Conservation (phyloP, 371 early-diverging fungal genomes). For the Umbelopsis sp. region DNA sequence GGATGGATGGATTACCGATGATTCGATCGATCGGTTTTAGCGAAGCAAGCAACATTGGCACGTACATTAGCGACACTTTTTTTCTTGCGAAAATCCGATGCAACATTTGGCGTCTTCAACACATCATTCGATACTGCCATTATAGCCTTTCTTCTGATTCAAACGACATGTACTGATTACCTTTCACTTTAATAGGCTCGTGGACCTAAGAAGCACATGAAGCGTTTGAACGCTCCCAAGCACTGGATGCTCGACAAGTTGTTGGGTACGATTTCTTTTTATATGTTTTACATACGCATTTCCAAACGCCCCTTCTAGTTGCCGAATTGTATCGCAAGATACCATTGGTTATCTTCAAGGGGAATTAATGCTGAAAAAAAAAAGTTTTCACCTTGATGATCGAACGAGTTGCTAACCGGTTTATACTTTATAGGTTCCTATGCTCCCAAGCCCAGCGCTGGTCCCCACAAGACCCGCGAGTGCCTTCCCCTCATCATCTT, state of each 20-base stretch:
- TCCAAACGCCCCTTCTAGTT: background rate
- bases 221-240: slow-evolving; percentile 98
- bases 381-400: background rate
- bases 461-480: slow-evolving; percentile 99
- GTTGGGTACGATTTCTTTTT: slow-evolving; percentile 43
- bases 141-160: background rate
- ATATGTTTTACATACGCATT: slow-evolving; percentile 31
- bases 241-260: slow-evolving; percentile 99
- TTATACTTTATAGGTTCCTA: slow-evolving; percentile 47
- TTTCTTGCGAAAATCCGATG: background rate
- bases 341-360: background rate
- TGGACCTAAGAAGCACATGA: slow-evolving; percentile 99
- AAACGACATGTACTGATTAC: slow-evolving; percentile 1
- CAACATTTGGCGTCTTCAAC: background rate
- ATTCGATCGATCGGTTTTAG: background rate
- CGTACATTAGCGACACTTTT: no score
- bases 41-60: background rate
- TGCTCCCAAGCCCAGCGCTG: slow-evolving; percentile 98
- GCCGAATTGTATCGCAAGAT: background rate
- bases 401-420: slow-evolving; percentile 5
- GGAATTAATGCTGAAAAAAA: background rate
- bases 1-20: slow-evolving; percentile 20
- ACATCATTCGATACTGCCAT: background rate
- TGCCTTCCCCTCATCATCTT: slow-evolving; percentile 99
- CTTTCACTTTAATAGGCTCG: slow-evolving; percentile 73